Base-by-base conservation (phyloP, 2,329 filamentous ascomycete species). In the Hypoxylon sp. region DNA sequence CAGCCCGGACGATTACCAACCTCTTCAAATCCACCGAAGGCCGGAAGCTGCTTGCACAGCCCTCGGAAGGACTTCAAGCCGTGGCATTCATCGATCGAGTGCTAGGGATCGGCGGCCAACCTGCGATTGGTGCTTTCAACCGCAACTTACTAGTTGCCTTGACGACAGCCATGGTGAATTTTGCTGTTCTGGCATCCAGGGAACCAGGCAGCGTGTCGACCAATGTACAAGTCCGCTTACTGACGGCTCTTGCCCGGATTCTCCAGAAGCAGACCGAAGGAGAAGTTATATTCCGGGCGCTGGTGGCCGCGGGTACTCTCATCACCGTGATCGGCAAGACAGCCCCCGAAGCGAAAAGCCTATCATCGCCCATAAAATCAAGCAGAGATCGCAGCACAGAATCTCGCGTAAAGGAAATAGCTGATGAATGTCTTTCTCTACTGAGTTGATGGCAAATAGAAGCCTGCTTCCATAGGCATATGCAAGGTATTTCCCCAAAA, bases 281-380 rank as follows among this genome's bases (percentile, higher is more conserved):
- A 0, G 96, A 98, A 77, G 92, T 93, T 0, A 81, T 96, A 2
- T 98, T 94, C 78, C 89, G 96, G 21, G 89, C 89, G 0, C 84
- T 98, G 5, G 92, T 97, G 6, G 93, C 93, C 0, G 81, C 95
- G 0, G 97, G 96, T 0, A 99, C 94, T 1, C 78, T 97, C 65
- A 79, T 93, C 24, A 84, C 83, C 5, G 81, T 92, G 13, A 85
- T 89, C n/a, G 82, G 78, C 13, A 81, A 81, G 55, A 81, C 80
- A 0, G 79, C 78, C 55, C 80, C 80, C 2, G 81, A 81, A 68
- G 82, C 80, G 35, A 82, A 76, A 74, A 82, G 80, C 29, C 73
- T 86, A 4, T 81, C 79, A 0, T 81, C 83, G 6, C 76, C 82
- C 78, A 78, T 87, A 10, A 76, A 78, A 13, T 76, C 77, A 3